A percentile compares a stretch with the other conserved stretches of the same genome.
These are phyloP conservation scores for Yarrowia galli DNA, from an alignment of 1,139 yeast species.

Conservation along the genomic window DNA sequence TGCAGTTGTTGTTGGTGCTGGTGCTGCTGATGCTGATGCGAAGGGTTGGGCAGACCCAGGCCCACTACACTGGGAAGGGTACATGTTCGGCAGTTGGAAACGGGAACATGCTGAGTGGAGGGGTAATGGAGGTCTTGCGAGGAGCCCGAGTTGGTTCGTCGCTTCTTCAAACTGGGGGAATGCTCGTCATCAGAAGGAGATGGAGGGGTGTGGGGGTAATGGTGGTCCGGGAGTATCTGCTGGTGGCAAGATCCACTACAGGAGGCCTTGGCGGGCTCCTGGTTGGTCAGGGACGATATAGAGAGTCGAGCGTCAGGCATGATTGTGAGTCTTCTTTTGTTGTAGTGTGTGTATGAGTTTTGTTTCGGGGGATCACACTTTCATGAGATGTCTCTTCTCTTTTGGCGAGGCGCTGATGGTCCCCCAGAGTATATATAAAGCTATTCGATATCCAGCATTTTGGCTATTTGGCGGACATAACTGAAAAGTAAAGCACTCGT, in stretches of 20 bases:
- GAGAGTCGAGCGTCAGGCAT: slow-evolving; percentile 40
- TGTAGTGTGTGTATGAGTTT: background rate
- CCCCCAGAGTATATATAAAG: slow-evolving; percentile 35
- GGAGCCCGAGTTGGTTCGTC: slow-evolving; percentile 34
- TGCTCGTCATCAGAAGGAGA: slow-evolving; percentile 37
- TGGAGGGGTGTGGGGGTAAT: slow-evolving; percentile 35
- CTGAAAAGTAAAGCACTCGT: slow-evolving; percentile 12
- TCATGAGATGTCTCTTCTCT: slow-evolving; percentile 36
- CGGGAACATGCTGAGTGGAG: slow-evolving; percentile 9
- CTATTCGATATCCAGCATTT: slow-evolving; percentile 35
- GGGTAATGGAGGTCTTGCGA: slow-evolving; percentile 30
- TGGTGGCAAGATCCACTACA: slow-evolving; percentile 27
- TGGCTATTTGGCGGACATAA: slow-evolving; percentile 34
- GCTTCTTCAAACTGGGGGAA: slow-evolving; percentile 34
- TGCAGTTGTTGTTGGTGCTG: background rate
- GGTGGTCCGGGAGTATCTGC: slow-evolving; percentile 31
- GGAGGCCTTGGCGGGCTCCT: slow-evolving; percentile 33
- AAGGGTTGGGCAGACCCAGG: slow-evolving; percentile 29
- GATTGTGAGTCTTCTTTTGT: slow-evolving; percentile 20
- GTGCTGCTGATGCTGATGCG: slow-evolving; percentile 23
- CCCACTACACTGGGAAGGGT: slow-evolving; percentile 27
- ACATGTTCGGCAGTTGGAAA: slow-evolving; percentile 36
- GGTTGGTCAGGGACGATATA: slow-evolving; percentile 37
- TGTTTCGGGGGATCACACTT: slow-evolving; percentile 17
- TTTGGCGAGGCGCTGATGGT: slow-evolving; percentile 30